These are phyloP conservation scores for Hibiscus trionum DNA, from an alignment of 345 rosid genomes.

Conservation along the genomic window DNA sequence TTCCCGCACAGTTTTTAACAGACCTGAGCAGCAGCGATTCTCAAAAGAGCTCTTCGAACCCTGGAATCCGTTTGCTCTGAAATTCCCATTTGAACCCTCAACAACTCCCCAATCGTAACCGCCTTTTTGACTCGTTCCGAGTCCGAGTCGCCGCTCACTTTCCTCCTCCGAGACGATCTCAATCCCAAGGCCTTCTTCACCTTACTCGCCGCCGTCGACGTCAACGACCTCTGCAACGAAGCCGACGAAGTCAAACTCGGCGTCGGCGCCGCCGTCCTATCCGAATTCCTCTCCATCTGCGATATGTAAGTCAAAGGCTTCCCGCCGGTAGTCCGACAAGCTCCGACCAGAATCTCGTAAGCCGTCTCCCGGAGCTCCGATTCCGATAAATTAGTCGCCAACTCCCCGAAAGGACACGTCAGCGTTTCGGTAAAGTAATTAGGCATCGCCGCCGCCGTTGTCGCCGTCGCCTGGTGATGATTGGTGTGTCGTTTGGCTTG, in stretches of 20 bases:
- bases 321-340: background rate
- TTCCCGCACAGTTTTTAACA: background rate
- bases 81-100: constrained; percentile 83
- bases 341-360: background rate
- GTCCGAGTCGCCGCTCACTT: background rate
- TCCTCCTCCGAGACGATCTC: constrained; percentile 50
- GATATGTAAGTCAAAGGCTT: background rate
- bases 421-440: background rate
- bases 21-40: constrained; percentile 87
- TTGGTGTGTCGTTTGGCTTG: background rate
- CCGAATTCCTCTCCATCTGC: background rate
- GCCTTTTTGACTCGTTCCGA: background rate
- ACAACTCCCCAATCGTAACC: constrained; percentile 77
- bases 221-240: constrained; percentile 58
- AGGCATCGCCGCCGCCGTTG: background rate
- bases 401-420: background rate
- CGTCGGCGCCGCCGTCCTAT: background rate
- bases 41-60: constrained; percentile 76
- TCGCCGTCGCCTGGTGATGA: background rate
- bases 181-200: constrained; percentile 93
- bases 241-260: background rate
- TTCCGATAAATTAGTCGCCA: background rate
- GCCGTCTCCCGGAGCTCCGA: background rate
- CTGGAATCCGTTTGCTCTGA: constrained; percentile 66
- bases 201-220: constrained; percentile 86